phyloP scores from a whole-genome alignment of 1,284 basidiomycete genomes.

The Marasmius tenuissimus region DNA sequence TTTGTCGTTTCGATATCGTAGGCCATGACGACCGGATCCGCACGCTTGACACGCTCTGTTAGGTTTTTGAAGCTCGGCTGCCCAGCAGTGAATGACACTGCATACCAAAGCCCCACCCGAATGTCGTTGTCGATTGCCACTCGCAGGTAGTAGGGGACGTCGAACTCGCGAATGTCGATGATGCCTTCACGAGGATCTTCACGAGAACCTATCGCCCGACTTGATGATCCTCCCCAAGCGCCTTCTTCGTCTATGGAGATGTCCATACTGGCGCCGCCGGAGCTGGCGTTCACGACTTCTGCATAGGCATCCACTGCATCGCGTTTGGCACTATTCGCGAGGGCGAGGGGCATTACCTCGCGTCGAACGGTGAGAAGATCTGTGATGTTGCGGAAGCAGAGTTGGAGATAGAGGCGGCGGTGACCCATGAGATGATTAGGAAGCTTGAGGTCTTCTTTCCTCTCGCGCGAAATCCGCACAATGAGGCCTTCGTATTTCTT shows the following conservation, averaged over 20 bases:
- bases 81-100: slow-evolving; percentile 82
- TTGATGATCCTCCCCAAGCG: background rate
- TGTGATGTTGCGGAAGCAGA: slow-evolving; percentile 91
- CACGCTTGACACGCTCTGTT: slow-evolving; percentile 91
- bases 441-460: slow-evolving; percentile 93
- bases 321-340: slow-evolving; percentile 90
- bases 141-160: slow-evolving; percentile 96
- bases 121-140: slow-evolving; percentile 99
- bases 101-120: slow-evolving; percentile 97
- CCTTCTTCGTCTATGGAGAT: slow-evolving; percentile 67
- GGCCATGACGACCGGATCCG: slow-evolving; percentile 98
- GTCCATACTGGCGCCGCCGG: slow-evolving; percentile 51
- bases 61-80: slow-evolving; percentile 77
- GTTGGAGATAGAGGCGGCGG: slow-evolving; percentile 83
- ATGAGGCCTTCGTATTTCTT: slow-evolving; percentile 93
- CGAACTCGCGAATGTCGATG: slow-evolving; percentile 94
- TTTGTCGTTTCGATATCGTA: slow-evolving; percentile 99
- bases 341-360: slow-evolving; percentile 88
- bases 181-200: slow-evolving; percentile 87
- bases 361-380: slow-evolving; percentile 88
- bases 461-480: slow-evolving; percentile 74
- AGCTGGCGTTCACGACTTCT: slow-evolving; percentile 88
- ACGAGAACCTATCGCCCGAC: slow-evolving; percentile 3
- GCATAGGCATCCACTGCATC: slow-evolving; percentile 98
- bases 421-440: slow-evolving; percentile 97